These are phyloP conservation scores for Colletotrichum sp. DNA, from an alignment of 2,329 filamentous ascomycete genomes.

Conservation along the genomic window DNA sequence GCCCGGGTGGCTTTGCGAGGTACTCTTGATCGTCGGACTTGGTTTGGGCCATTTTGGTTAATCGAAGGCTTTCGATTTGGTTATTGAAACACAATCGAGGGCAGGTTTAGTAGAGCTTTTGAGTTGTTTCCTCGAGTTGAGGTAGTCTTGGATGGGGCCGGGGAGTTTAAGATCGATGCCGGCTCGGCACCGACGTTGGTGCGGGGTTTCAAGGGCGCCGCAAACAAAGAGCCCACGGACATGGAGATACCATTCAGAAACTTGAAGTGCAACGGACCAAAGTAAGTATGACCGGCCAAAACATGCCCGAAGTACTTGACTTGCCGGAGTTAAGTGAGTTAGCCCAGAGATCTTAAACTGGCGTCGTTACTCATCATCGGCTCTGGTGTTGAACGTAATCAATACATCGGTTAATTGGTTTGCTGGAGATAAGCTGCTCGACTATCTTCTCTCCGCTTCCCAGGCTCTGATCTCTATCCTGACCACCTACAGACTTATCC, in stretches of 20 bases:
- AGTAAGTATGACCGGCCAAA: not conserved
- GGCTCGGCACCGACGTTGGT: not conserved
- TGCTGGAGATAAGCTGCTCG: not conserved
- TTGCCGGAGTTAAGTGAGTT: not conserved
- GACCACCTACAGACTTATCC: not conserved
- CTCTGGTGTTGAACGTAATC: not conserved
- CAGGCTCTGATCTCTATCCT: not conserved
- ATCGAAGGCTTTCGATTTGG: too few relatives aligned
- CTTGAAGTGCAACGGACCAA: not conserved
- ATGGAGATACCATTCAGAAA: not conserved
- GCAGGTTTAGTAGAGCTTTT: not conserved
- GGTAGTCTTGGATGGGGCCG: not conserved
- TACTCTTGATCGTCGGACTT: slow-evolving; percentile 14
- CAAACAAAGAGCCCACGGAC: not conserved
- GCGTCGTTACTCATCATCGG: not conserved
- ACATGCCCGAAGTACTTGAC: not conserved
- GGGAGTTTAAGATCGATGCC: not conserved
- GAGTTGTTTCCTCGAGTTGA: not conserved
- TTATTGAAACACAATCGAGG: not conserved
- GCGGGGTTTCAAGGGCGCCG: not conserved
- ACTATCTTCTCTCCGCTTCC: not conserved
- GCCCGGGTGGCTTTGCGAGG: slow-evolving; percentile 37
- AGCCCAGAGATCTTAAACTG: not conserved
- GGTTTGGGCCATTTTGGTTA: not conserved
- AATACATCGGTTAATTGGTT: not conserved